Percentiles rank a stretch among this genome's conserved stretches.
Evolutionary conservation across 805 yeast genomes (phyloP).

Genomic region (Metschnikowia similis): DNA sequence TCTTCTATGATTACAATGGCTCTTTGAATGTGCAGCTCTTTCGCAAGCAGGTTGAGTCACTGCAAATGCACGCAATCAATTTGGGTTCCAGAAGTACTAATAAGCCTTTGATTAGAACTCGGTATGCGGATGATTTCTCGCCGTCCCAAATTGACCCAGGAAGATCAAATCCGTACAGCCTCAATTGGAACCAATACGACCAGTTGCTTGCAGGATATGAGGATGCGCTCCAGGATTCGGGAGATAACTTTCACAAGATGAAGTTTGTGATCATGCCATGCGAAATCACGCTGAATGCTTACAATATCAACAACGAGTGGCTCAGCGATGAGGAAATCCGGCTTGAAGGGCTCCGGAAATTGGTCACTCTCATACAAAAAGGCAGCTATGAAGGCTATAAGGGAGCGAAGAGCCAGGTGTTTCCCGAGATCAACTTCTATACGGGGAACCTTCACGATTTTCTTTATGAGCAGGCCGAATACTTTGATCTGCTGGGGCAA

Average conservation of each 20-base stretch:
- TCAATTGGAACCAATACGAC: slow-evolving; percentile 91
- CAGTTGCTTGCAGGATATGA: slow-evolving; percentile 89
- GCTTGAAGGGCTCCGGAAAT: slow-evolving; percentile 79
- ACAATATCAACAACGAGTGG: slow-evolving; percentile 50
- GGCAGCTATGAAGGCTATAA: slow-evolving; percentile 39
- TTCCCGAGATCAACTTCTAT: slow-evolving; percentile 78
- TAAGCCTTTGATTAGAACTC: slow-evolving; percentile 58
- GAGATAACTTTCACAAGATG: slow-evolving; percentile 56
- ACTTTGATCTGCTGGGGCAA: slow-evolving; percentile 34
- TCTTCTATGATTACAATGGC: slow-evolving; percentile 68
- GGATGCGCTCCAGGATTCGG: slow-evolving; percentile 57
- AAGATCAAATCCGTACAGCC: slow-evolving; percentile 51
- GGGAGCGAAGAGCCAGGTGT: slow-evolving; percentile 34
- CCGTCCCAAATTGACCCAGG: slow-evolving; percentile 28
- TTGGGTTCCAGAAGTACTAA: slow-evolving; percentile 12
- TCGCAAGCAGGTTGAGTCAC: slow-evolving; percentile 15
- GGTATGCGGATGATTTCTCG: slow-evolving; percentile 67
- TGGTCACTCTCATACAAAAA: slow-evolving; percentile 60
- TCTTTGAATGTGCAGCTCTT: slow-evolving; percentile 78
- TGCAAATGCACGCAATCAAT: slow-evolving; percentile 9
- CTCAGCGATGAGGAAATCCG: slow-evolving; percentile 82
- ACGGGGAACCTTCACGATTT: slow-evolving; percentile 79
- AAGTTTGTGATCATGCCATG: slow-evolving; percentile 84
- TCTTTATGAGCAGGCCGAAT: slow-evolving; percentile 45
- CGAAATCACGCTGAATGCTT: slow-evolving; percentile 56